Conservation (phyloP, 306 rosid genomes). For the Albizia julibrissin region DNA sequence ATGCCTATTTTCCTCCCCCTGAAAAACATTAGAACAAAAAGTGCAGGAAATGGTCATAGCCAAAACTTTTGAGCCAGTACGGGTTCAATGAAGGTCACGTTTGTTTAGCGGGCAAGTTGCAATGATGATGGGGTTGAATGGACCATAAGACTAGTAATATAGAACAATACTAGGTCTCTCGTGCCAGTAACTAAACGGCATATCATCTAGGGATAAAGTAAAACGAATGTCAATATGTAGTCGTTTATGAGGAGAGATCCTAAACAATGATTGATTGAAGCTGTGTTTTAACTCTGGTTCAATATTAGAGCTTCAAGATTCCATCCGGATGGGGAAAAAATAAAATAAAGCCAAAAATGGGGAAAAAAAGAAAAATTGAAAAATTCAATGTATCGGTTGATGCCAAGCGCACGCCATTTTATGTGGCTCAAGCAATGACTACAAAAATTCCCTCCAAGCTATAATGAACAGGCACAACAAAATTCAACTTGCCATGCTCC, state of each 20-base stretch:
- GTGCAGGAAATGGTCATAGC: neutral
- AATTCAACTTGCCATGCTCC: conserved; percentile 10
- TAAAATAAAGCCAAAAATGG: neutral
- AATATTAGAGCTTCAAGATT: conserved; percentile 11
- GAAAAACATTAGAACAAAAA: neutral
- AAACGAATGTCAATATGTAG: neutral
- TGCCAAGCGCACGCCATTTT: conserved; percentile 33
- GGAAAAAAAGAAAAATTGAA: neutral
- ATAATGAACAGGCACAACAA: neutral
- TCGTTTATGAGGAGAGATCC: conserved; percentile 25
- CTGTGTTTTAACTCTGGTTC: conserved; percentile 27
- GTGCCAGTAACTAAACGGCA: conserved; percentile 22
- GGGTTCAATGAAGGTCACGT: neutral
- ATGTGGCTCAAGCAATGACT: conserved; percentile 27
- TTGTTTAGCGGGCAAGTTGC: neutral
- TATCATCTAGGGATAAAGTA: neutral
- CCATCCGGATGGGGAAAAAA: neutral
- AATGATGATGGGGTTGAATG: neutral
- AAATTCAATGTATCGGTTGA: neutral
- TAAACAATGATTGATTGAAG: conserved; percentile 31
- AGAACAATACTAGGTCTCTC: neutral
- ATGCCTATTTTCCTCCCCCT: neutral
- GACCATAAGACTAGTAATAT: neutral
- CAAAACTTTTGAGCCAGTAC: neutral
- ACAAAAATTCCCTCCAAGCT: conserved; percentile 48